phyloP scores from a whole-genome alignment of 345 rosid genomes.

The Eucalyptus cloeziana region DNA sequence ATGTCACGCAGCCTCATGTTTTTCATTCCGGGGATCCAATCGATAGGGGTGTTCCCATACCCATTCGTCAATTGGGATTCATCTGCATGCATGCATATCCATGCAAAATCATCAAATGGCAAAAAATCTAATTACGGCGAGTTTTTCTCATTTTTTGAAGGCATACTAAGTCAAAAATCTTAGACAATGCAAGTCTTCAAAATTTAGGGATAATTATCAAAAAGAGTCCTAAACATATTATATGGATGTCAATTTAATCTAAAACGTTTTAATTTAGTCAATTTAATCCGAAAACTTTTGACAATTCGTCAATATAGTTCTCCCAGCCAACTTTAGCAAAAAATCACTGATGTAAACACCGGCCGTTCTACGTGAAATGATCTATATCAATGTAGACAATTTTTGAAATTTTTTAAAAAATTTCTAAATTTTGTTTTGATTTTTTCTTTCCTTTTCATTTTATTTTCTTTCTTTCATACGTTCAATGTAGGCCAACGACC shows the following conservation, averaged over 20 bases:
- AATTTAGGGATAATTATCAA: background rate
- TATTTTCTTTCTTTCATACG: background rate
- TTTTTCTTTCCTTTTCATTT: background rate
- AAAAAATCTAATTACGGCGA: background rate
- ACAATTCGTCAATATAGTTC: background rate
- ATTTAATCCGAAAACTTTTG: background rate
- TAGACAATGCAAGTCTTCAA: background rate
- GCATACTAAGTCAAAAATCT: background rate
- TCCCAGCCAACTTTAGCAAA: background rate
- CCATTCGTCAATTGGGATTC: background rate
- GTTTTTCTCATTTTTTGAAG: background rate
- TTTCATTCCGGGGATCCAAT: background rate
- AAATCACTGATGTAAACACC: background rate
- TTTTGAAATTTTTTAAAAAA: too few relatives aligned
- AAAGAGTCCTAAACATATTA: background rate
- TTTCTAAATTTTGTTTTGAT: too few relatives aligned
- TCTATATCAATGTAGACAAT: too few relatives aligned
- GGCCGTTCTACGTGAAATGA: background rate
- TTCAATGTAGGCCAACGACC: background rate
- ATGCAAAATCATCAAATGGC: background rate
- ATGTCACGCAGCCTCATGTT: background rate
- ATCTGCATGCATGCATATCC: background rate
- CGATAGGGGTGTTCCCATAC: background rate
- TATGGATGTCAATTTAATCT: background rate
- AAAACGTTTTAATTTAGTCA: accelerated